Conservation (phyloP, 1,139 yeast species). For the Komagataea norvegica region DNA sequence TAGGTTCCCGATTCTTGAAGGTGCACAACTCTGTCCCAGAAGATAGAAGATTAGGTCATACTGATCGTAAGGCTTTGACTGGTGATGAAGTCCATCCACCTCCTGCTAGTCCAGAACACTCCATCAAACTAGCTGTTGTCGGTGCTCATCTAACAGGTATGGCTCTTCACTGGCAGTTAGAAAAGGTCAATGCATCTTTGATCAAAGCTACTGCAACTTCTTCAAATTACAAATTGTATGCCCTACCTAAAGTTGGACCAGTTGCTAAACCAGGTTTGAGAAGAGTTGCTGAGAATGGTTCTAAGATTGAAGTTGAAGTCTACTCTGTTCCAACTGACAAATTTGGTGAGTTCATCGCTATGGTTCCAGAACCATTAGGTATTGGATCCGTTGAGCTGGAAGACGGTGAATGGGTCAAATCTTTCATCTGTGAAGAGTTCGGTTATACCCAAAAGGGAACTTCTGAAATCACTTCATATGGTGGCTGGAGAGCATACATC, state of each 20-base stretch:
- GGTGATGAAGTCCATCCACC: constrained; percentile 42
- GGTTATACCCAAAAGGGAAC: constrained; percentile 74
- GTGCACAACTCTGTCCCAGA: constrained; percentile 43
- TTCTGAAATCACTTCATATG: constrained; percentile 71
- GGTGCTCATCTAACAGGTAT: constrained; percentile 92
- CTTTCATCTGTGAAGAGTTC: constrained; percentile 87
- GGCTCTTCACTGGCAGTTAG: constrained; percentile 91
- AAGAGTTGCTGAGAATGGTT: constrained; percentile 50
- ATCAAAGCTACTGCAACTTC: constrained; percentile 65
- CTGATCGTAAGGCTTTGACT: constrained; percentile 21
- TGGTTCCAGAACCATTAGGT: constrained; percentile 94
- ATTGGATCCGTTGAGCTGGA: constrained; percentile 85
- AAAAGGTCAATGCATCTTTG: constrained; percentile 76
- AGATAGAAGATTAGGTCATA: constrained; percentile 43
- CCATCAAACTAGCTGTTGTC: constrained; percentile 79
- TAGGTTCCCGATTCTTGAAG: constrained; percentile 68
- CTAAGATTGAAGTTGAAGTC: constrained; percentile 66
- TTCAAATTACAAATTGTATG: constrained; percentile 69
- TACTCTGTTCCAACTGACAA: constrained; percentile 73
- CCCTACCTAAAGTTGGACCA: constrained; percentile 71
- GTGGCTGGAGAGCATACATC: constrained; percentile 83
- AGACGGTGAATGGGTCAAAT: constrained; percentile 79
- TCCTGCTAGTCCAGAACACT: constrained; percentile 31
- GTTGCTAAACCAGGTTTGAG: constrained; percentile 84
- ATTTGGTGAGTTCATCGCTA: constrained; percentile 76